Evolutionary conservation across 345 rosid species (phyloP).

Genomic region (Populus simonii): DNA sequence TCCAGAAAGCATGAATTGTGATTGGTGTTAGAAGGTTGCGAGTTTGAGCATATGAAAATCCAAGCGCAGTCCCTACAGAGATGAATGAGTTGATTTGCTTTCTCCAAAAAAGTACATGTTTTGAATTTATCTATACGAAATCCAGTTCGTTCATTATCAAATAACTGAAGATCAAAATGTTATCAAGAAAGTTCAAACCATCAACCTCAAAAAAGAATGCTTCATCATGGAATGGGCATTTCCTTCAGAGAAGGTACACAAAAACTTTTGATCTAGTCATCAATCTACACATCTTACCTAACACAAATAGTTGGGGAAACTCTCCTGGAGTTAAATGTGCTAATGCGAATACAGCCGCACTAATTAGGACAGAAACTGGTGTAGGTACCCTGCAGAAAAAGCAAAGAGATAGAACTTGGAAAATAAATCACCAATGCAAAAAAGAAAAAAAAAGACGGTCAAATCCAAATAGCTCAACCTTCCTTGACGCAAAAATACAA

Average conservation of each 20-base stretch:
- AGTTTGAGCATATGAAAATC: conserved; percentile 84
- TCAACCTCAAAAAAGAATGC: neutral
- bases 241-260: neutral
- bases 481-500: neutral
- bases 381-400: conserved; percentile 69
- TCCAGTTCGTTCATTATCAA: neutral
- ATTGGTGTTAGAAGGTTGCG: conserved; percentile 82
- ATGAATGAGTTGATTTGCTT: neutral
- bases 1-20: conserved; percentile 82
- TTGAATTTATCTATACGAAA: neutral
- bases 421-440: neutral
- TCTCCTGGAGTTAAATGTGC: conserved; percentile 92
- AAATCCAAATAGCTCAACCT: neutral
- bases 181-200: neutral
- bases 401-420: neutral
- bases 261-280: neutral
- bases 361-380: conserved; percentile 67
- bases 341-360: conserved; percentile 88
- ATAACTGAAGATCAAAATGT: neutral
- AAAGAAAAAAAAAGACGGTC: neutral
- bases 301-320: conserved; percentile 81
- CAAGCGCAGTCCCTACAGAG: conserved; percentile 58
- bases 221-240: neutral
- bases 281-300: conserved; percentile 48
- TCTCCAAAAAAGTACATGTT: neutral